Conservation (phyloP, 345 rosid genomes). For the Gossypium raimondii region DNA sequence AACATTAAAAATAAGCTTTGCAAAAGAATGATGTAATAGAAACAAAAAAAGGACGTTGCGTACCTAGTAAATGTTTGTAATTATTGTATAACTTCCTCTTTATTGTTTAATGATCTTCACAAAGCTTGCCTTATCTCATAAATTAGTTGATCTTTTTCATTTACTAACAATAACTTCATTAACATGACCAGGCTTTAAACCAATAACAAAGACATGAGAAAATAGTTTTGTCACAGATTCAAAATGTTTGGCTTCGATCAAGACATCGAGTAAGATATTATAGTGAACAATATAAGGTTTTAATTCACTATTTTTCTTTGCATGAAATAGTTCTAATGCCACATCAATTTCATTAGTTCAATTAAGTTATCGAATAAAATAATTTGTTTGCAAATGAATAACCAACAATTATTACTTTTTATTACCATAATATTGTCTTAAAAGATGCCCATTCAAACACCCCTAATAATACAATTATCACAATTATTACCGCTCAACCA, state of each 20-base stretch:
- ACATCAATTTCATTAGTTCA: not conserved
- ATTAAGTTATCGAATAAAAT: too few species aligned
- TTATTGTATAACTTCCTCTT: not conserved
- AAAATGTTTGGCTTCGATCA: not conserved
- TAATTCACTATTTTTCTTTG: not conserved
- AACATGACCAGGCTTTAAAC: not conserved
- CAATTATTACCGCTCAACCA: too few species aligned
- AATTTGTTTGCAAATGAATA: too few species aligned
- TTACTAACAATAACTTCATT: not conserved
- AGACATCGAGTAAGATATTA: not conserved
- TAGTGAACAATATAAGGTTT: not conserved
- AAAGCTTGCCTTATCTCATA: not conserved
- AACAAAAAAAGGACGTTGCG: not conserved
- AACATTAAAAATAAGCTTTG: too few species aligned
- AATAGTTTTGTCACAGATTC: not conserved
- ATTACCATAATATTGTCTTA: too few species aligned
- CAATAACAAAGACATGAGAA: not conserved
- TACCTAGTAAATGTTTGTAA: not conserved
- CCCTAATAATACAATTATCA: too few species aligned
- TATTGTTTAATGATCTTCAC: not conserved
- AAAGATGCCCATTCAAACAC: too few species aligned
- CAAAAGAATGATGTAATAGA: not conserved
- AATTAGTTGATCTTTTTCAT: not conserved
- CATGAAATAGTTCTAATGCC: not conserved
- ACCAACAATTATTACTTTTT: too few species aligned